Evolutionary conservation across 2,329 filamentous ascomycete genomes (phyloP).

Genomic region (Ustulina deusta): DNA sequence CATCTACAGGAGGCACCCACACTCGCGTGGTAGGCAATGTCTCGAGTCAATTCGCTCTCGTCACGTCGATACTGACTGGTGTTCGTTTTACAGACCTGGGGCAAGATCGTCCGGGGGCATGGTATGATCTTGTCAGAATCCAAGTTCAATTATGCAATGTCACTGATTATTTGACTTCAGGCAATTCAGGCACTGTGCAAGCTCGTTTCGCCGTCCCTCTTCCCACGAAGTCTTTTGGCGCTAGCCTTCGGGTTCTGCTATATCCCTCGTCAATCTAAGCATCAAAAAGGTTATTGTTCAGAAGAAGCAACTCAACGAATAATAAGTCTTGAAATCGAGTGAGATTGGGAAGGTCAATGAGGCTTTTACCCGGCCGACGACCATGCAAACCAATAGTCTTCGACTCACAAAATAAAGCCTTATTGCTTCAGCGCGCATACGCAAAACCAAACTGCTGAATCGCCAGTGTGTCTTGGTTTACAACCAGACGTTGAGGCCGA

Average conservation of each 20-base stretch:
- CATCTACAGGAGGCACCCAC: constrained; percentile 33
- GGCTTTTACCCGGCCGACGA: not conserved
- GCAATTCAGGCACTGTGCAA: constrained; percentile 37
- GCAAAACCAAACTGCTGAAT: not conserved
- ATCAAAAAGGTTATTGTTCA: not conserved
- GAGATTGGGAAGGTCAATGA: not conserved
- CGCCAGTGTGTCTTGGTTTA: not conserved
- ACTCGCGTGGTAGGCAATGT: constrained; percentile 34
- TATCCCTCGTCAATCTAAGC: constrained; percentile 36
- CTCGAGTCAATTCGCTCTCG: not conserved
- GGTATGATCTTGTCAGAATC: constrained; percentile 25
- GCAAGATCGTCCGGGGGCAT: constrained; percentile 37
- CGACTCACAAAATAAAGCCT: not conserved
- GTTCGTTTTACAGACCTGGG: constrained; percentile 33
- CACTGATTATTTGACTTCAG: constrained; percentile 24
- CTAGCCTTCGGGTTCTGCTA: constrained; percentile 36
- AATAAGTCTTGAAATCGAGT: not conserved
- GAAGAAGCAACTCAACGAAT: not conserved
- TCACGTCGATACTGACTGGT: constrained; percentile 13
- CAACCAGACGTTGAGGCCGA: not conserved
- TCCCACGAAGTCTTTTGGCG: constrained; percentile 38
- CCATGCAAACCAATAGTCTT: not conserved
- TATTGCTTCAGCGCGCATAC: not conserved
- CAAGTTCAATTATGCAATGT: not conserved
- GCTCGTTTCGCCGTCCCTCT: constrained; percentile 39